Conservation (phyloP, 495 filamentous ascomycete species). For the Massariosphaeria phaeospora region DNA sequence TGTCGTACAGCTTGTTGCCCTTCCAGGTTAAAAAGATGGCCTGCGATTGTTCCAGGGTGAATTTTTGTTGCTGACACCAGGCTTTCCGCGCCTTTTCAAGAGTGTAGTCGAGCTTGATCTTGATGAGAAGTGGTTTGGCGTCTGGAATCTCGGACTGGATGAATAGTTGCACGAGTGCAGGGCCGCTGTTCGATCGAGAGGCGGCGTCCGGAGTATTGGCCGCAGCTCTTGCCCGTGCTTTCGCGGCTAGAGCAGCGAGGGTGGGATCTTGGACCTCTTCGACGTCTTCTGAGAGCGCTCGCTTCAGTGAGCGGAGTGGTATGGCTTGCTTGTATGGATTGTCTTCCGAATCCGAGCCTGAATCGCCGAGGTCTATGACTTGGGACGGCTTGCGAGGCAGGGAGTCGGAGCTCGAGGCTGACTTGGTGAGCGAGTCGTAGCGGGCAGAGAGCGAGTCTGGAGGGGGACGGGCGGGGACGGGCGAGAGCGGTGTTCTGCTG, state of each 20-base stretch:
- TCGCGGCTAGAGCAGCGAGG: constrained; percentile 1
- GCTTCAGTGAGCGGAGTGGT: neutral
- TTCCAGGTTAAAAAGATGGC: constrained; percentile 75
- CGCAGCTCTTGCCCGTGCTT: constrained; percentile 17
- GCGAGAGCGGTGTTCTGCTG: constrained; percentile 13
- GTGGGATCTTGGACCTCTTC: constrained; percentile 24
- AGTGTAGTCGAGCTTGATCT: constrained; percentile 59
- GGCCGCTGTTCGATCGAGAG: constrained; percentile 1
- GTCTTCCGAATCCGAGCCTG: constrained; percentile 16
- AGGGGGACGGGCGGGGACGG: neutral
- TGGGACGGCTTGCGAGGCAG: neutral
- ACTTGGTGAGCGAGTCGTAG: constrained; percentile 10
- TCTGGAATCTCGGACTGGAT: constrained; percentile 61
- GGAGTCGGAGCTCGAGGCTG: neutral
- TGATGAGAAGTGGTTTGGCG: constrained; percentile 60
- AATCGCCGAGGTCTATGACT: constrained; percentile 6
- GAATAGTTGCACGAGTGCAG: constrained; percentile 57
- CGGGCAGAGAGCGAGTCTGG: constrained; percentile 12
- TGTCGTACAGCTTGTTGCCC: constrained; percentile 63
- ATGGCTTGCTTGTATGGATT: constrained; percentile 1
- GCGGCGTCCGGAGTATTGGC: neutral
- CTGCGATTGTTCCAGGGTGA: constrained; percentile 45
- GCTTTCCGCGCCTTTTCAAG: constrained; percentile 59
- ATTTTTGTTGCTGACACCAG: constrained; percentile 61
- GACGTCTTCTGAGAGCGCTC: constrained; percentile 3